These are phyloP conservation scores for Erigeron canadensis DNA, from an alignment of 129 eudicot genomes.

Conservation along the genomic window DNA sequence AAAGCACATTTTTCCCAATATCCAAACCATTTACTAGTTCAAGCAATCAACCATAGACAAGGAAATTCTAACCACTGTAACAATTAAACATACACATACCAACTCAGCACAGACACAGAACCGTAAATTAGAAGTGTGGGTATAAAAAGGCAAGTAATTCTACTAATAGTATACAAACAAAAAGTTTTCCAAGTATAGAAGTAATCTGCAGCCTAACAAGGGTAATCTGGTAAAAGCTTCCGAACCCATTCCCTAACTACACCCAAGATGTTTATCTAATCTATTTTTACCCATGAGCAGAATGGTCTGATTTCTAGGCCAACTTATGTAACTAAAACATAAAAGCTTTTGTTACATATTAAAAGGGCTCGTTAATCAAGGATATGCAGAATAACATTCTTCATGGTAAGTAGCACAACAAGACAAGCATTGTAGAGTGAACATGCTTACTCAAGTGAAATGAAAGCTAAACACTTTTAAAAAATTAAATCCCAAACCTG, in stretches of 20 bases:
- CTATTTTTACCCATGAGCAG: neutral
- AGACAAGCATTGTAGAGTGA: neutral
- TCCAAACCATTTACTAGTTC: neutral
- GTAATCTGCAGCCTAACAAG: too few species aligned
- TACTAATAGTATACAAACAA: neutral
- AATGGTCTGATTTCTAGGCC: slow-evolving; percentile 4
- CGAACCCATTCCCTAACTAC: too few species aligned
- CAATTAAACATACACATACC: neutral
- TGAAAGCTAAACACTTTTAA: neutral
- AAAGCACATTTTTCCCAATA: neutral
- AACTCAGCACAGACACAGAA: neutral
- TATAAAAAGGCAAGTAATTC: neutral
- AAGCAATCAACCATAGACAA: neutral
- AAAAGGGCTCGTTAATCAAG: neutral
- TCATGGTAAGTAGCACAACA: slow-evolving; percentile 11
- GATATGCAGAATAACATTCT: slow-evolving; percentile 16
- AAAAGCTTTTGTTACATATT: neutral
- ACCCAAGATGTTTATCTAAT: too few species aligned
- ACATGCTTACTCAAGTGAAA: neutral
- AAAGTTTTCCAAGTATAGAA: too few species aligned
- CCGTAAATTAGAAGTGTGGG: neutral
- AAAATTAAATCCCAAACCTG: slow-evolving; percentile 48
- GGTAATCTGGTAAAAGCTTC: too few species aligned
- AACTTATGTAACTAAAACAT: neutral
- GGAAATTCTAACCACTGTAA: neutral